Evolutionary conservation across 208 protist species (phyloP).

Genomic region (Leishmania martiniquensis): DNA sequence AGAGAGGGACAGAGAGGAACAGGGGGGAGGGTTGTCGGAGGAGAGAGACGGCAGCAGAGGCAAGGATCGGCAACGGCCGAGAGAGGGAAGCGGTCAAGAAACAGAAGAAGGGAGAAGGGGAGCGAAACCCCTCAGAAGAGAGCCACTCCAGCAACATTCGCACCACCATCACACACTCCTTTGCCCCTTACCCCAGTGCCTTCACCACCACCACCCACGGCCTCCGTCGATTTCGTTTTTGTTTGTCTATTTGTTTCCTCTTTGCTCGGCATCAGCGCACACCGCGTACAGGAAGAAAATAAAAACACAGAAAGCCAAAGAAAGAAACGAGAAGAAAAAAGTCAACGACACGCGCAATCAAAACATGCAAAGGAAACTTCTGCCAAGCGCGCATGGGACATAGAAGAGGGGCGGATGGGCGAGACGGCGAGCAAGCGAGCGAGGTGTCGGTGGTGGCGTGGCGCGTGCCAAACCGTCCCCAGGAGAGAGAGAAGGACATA

Average conservation of each 20-base stretch:
- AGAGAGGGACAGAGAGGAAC: not conserved
- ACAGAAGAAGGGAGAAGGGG: not conserved
- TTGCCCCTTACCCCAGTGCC: not conserved
- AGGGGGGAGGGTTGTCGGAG: not conserved
- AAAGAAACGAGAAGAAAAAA: not conserved
- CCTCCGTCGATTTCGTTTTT: no score
- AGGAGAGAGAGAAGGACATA: not conserved
- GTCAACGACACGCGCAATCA: not conserved
- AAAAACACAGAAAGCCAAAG: not conserved
- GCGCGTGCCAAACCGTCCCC: conserved; percentile 11
- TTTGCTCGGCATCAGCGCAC: not conserved
- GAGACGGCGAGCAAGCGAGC: not conserved
- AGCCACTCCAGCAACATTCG: not conserved
- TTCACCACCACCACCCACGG: not conserved
- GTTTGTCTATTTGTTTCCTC: not conserved
- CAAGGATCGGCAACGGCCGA: conserved; percentile 1
- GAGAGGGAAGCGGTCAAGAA: no score
- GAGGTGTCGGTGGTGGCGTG: not conserved
- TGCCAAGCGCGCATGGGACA: not conserved
- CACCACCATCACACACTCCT: not conserved
- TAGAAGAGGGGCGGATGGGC: not conserved
- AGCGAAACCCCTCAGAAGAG: not conserved
- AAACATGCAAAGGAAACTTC: not conserved
- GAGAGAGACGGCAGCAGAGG: conserved; percentile 13
- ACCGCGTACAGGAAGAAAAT: not conserved